A percentile compares a stretch with the other conserved stretches of the same genome.
phyloP scores from a whole-genome alignment of 148 eudicot species.

The Fallopia convolvulus region DNA sequence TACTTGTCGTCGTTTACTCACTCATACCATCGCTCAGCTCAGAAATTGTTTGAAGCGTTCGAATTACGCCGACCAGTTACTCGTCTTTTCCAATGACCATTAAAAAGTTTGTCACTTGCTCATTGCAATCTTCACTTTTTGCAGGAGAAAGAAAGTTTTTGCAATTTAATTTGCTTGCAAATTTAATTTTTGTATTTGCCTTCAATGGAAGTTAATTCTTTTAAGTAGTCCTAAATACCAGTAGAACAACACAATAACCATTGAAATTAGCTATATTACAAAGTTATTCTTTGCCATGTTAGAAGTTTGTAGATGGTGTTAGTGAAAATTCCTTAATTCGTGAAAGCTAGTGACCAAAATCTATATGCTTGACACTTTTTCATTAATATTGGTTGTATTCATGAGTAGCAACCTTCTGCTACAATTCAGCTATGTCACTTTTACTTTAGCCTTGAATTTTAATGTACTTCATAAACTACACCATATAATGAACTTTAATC shows the following conservation, averaged over 20 bases:
- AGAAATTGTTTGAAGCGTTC: conserved; percentile 32
- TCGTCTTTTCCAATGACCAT: conserved; percentile 11
- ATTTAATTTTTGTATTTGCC: not conserved
- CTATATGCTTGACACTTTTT: not conserved
- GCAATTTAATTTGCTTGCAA: not conserved
- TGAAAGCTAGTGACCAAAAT: not conserved
- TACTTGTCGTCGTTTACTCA: conserved; percentile 39
- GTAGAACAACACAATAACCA: not conserved
- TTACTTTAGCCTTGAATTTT: too few relatives aligned
- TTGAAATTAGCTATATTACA: not conserved
- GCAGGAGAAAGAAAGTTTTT: not conserved
- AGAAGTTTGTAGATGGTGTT: not conserved
- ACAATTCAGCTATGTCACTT: too few relatives aligned
- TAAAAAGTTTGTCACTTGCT: conserved; percentile 26
- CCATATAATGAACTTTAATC: too few relatives aligned
- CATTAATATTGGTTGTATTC: too few relatives aligned
- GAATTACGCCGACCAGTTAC: conserved; percentile 4
- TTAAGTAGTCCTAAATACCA: not conserved
- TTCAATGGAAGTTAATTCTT: not conserved
- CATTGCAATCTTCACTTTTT: not conserved
- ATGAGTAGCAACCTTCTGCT: too few relatives aligned
- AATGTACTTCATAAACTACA: too few relatives aligned
- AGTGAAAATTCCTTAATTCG: too few relatives aligned
- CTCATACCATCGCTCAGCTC: conserved; percentile 84
- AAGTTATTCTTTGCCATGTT: not conserved